A percentile compares a stretch with the other conserved stretches of the same genome.
These are phyloP conservation scores for Schoenoplectus tabernaemontani DNA, from an alignment of 202 grass and related monocot species.

Conservation along the genomic window DNA sequence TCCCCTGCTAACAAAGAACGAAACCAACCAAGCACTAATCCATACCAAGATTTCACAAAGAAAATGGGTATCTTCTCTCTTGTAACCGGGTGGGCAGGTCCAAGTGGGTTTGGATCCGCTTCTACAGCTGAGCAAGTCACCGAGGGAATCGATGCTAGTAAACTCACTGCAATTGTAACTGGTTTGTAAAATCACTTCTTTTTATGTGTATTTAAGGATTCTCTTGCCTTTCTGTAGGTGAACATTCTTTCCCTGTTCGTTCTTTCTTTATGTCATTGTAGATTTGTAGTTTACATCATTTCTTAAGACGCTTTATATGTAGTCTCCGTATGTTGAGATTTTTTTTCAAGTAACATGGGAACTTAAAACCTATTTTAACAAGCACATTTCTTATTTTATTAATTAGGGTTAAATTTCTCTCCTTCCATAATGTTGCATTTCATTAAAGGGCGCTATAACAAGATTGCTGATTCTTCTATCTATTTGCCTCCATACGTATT, in stretches of 20 bases:
- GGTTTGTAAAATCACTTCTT: conserved; percentile 30
- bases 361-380: not conserved
- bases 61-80: conserved; percentile 57
- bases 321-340: not conserved
- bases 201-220: not conserved
- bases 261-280: not conserved
- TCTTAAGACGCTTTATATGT: not conserved
- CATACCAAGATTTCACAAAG: not conserved
- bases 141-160: conserved; percentile 40
- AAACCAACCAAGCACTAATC: not conserved
- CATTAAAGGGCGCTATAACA: not conserved
- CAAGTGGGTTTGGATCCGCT: conserved; percentile 66
- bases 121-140: conserved; percentile 92
- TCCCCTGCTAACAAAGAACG: not conserved
- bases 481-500: not conserved
- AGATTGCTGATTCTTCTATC: not conserved
- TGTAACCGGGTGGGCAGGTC: conserved; percentile 54
- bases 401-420: not conserved
- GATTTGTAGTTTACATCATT: not conserved
- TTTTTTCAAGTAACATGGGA: not conserved
- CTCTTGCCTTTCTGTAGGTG: not conserved
- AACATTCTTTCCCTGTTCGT: not conserved
- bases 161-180: conserved; percentile 74
- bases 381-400: not conserved
- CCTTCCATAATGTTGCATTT: not conserved